phyloP scores from a whole-genome alignment of 768 basidiomycete species.

The Hericium rajendrae region DNA sequence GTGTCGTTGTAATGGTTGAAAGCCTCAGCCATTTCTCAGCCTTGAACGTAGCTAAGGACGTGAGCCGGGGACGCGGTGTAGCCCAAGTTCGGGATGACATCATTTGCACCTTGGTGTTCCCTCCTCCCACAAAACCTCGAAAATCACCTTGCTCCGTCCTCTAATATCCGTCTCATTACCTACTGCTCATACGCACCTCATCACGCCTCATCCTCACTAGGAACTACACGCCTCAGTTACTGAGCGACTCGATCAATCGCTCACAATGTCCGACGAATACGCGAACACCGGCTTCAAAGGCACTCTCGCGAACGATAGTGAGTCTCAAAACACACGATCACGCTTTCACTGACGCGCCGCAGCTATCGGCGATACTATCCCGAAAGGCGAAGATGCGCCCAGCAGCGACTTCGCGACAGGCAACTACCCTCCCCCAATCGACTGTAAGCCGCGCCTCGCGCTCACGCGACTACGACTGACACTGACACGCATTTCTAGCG shows the following conservation, averaged over 20 bases:
- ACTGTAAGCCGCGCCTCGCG: constrained; percentile 3
- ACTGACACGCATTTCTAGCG: background rate
- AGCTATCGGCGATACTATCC: background rate
- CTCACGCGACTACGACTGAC: background rate
- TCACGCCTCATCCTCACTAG: too few species aligned
- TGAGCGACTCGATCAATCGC: background rate
- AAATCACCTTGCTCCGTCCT: too few species aligned
- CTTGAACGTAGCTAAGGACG: too few species aligned
- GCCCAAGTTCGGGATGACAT: too few species aligned
- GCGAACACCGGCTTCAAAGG: constrained; percentile 12
- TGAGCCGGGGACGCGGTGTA: too few species aligned
- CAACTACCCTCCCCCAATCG: constrained; percentile 14
- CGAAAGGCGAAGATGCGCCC: background rate
- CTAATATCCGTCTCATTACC: too few species aligned
- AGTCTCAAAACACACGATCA: background rate
- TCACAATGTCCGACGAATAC: constrained; percentile 13
- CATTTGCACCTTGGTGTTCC: too few species aligned
- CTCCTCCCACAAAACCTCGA: too few species aligned
- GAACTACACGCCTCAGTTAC: too few species aligned
- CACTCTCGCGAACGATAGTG: constrained; percentile 9
- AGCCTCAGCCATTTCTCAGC: too few species aligned
- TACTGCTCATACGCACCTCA: too few species aligned
- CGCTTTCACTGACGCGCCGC: background rate
- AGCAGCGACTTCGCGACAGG: constrained; percentile 9
- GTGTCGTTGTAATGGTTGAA: too few species aligned